Percentiles rank a stretch among this genome's conserved stretches.
Conservation (phyloP, 2,329 filamentous ascomycete genomes). For the Pseudogymnoascus sp. region DNA sequence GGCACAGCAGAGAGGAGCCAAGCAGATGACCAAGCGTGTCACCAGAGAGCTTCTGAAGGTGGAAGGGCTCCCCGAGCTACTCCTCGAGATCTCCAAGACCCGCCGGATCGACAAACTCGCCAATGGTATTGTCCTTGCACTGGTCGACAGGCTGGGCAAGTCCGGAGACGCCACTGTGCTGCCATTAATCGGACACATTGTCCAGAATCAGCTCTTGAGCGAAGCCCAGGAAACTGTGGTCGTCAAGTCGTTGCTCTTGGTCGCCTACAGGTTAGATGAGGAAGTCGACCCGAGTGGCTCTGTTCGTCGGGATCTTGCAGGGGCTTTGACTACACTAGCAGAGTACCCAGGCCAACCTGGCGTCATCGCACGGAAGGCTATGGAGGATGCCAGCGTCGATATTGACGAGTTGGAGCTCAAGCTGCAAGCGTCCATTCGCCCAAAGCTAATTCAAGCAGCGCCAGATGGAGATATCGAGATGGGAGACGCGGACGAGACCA, state of each 20-base stretch:
- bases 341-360: conserved; percentile 51
- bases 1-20: conserved; percentile 67
- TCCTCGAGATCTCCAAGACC: conserved; percentile 54
- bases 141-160: conserved; percentile 53
- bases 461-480: conserved; percentile 45
- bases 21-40: conserved; percentile 61
- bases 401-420: conserved; percentile 68
- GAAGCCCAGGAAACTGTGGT: conserved; percentile 56
- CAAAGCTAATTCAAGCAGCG: conserved; percentile 41
- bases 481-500: conserved; percentile 31
- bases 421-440: conserved; percentile 61
- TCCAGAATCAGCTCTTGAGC: conserved; percentile 52
- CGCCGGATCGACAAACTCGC: conserved; percentile 64
- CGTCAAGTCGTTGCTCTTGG: conserved; percentile 56
- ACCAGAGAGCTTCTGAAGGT: conserved; percentile 61
- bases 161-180: conserved; percentile 51
- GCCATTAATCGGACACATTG: conserved; percentile 50
- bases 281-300: conserved; percentile 45
- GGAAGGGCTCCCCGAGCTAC: conserved; percentile 47
- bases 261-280: conserved; percentile 50
- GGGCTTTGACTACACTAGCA: conserved; percentile 57
- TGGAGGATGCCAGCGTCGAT: conserved; percentile 61
- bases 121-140: conserved; percentile 60
- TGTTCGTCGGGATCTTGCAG: conserved; percentile 55
- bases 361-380: conserved; percentile 56